A percentile compares a stretch with the other conserved stretches of the same genome.
Conservation (phyloP, 1,139 yeast species). For the Wickerhamomyces sp. region DNA sequence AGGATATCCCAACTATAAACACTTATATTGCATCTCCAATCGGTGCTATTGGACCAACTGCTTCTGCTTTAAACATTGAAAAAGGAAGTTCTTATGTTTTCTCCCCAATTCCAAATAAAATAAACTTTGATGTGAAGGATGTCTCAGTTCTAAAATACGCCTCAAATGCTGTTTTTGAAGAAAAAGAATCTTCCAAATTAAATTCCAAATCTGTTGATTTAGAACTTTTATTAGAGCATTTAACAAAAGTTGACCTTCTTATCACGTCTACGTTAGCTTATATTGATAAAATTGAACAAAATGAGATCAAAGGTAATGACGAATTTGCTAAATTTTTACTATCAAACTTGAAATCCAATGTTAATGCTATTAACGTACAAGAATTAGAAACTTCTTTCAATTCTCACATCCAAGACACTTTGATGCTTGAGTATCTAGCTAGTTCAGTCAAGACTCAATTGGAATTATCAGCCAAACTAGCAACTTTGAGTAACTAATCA, state of each 20-base stretch:
- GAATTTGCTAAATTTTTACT: slow-evolving; percentile 65
- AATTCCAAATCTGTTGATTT: slow-evolving; percentile 35
- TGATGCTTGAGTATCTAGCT: slow-evolving; percentile 80
- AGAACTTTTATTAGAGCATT: slow-evolving; percentile 47
- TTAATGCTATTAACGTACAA: slow-evolving; percentile 50
- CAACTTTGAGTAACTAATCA: slow-evolving; percentile 32
- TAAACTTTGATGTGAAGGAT: slow-evolving; percentile 60
- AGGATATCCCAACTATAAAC: slow-evolving; percentile 45
- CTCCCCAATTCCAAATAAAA: slow-evolving; percentile 71
- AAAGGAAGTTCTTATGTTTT: slow-evolving; percentile 68
- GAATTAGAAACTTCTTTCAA: slow-evolving; percentile 60
- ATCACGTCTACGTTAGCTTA: slow-evolving; percentile 53
- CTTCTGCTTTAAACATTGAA: slow-evolving; percentile 35
- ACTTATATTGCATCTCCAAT: slow-evolving; percentile 78
- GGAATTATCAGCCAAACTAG: slow-evolving; percentile 72
- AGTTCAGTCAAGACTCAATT: slow-evolving; percentile 84
- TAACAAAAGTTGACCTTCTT: slow-evolving; percentile 51
- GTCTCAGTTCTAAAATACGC: slow-evolving; percentile 47
- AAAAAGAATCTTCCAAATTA: slow-evolving; percentile 26
- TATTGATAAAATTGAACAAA: slow-evolving; percentile 39
- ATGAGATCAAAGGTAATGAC: slow-evolving; percentile 44
- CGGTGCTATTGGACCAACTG: slow-evolving; percentile 46
- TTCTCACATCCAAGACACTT: slow-evolving; percentile 75
- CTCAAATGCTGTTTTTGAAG: slow-evolving; percentile 27
- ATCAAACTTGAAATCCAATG: slow-evolving; percentile 51